A percentile compares a stretch with the other conserved stretches of the same genome.
phyloP scores from a whole-genome alignment of 2,329 filamentous ascomycete genomes.

The Fusarium sp. region DNA sequence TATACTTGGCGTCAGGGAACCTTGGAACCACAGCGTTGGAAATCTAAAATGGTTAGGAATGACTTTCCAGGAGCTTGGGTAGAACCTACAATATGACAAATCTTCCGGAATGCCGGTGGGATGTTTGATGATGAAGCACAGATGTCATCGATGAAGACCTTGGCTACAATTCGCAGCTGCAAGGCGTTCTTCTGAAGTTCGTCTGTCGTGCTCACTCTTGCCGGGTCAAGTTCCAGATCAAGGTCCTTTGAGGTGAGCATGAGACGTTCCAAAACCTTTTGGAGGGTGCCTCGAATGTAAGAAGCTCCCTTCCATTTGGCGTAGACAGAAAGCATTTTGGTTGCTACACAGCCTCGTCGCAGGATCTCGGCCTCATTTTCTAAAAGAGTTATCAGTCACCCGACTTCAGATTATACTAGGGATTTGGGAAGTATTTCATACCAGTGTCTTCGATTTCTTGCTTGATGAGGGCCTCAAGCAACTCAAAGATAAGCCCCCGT shows the following conservation, averaged over 20 bases:
- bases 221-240: constrained; percentile 75
- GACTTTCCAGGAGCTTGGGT: not conserved
- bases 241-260: constrained; percentile 76
- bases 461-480: constrained; percentile 75
- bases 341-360: constrained; percentile 77
- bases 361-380: constrained; percentile 77
- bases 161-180: constrained; percentile 74
- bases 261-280: constrained; percentile 74
- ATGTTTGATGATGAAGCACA: constrained; percentile 72
- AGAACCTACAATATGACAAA: constrained; percentile 71
- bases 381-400: constrained; percentile 38
- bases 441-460: constrained; percentile 77
- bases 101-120: constrained; percentile 73
- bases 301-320: constrained; percentile 77
- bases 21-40: constrained; percentile 71
- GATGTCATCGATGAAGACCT: constrained; percentile 79
- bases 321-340: constrained; percentile 78
- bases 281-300: constrained; percentile 73
- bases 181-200: constrained; percentile 75
- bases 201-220: constrained; percentile 68
- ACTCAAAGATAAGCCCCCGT: constrained; percentile 70
- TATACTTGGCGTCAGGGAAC: constrained; percentile 78
- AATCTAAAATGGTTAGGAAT: constrained; percentile 56
- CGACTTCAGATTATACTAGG: too few species aligned
- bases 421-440: constrained; percentile 42